Conservation (phyloP, 164 flowering plant genomes). For the Chloranthus sessilifolius region DNA sequence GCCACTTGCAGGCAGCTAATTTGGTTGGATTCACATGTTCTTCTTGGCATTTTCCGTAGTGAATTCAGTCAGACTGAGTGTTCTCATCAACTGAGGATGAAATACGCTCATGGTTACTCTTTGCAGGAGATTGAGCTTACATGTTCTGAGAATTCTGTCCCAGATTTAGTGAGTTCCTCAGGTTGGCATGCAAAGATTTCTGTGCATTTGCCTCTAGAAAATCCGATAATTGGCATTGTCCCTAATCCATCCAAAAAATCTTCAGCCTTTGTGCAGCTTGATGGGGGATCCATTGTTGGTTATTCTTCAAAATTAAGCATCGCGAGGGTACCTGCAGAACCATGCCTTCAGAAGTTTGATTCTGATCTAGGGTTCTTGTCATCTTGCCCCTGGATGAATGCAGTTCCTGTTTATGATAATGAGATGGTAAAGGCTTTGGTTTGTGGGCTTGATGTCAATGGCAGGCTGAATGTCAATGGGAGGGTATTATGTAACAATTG, state of each 20-base stretch:
- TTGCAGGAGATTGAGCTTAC: constrained; percentile 61
- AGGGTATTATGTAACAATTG: constrained; percentile 72
- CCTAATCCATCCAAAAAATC: constrained; percentile 40
- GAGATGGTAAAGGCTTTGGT: constrained; percentile 42
- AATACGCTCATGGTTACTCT: constrained; percentile 24
- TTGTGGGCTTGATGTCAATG: constrained; percentile 68
- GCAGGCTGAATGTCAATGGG: constrained; percentile 58
- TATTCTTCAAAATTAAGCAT: constrained; percentile 46
- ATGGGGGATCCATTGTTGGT: constrained; percentile 59
- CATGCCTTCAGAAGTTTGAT: constrained; percentile 22
- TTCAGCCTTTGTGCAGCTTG: constrained; percentile 73
- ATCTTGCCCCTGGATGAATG: constrained; percentile 79
- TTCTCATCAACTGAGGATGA: constrained; percentile 8
- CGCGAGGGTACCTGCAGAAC: constrained; percentile 12
- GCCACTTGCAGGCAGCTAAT: constrained; percentile 56
- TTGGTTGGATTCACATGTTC: constrained; percentile 71
- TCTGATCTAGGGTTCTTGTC: constrained; percentile 38
- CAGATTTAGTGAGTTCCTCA: constrained; percentile 53
- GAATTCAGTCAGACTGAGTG: constrained; percentile 24
- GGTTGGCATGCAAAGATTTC: constrained; percentile 65
- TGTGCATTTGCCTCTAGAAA: constrained; percentile 32
- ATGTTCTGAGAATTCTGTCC: constrained; percentile 64
- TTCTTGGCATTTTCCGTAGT: constrained; percentile 56
- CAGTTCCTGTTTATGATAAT: constrained; percentile 32
- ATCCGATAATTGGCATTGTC: constrained; percentile 44